Evolutionary conservation across 306 rosid species (phyloP), one percentile per base, ranked within the genome.

Genomic region (Vachellia collinsii): DNA sequence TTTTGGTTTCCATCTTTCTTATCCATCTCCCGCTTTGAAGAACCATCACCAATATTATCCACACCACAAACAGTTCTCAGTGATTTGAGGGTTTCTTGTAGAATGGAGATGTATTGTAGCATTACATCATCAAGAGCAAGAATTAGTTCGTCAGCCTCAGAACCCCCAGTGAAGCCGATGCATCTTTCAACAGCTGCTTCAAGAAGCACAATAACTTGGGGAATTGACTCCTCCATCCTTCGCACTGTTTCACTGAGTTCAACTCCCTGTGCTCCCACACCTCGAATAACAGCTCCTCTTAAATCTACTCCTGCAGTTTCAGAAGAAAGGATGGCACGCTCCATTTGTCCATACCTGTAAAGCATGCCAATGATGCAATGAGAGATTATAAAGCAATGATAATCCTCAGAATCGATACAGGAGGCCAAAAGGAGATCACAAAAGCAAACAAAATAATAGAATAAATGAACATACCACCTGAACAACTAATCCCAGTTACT

Each of bases 241-340:
- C 99, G 94, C 82, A 96, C 99, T 37, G 99, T 92, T 85, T 96
- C 99, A 86, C 99, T 96, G 85, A 96, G 98, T 77, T 96, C 99
- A 85, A 96, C 84, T 77, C 99, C 99, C 81, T 96, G 99, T 74
- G 99, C 98, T 81, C 99, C 99, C 82, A 96, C 88, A 50, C 98
- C 99, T 78, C 99, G 94, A 46, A 97, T 87, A 72, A 96, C 99
- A 75, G 99, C 99, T 88, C 99, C 99, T 82, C 99, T 89, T 78
- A 96, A 92, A 88, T 96, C 99, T 73, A 96, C 88, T 78, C 89
- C 97, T n/a, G 97, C 87, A 76, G 93, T 96, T 88, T 92, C 99
- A 72, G 97, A 89, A 71, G 93, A 93, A 59, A 96, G 99, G 83
- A 96, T 96, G 54, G 98, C 97, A 38, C 91, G 94, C 92, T 96